Evolutionary conservation across 371 early-diverging fungal genomes (phyloP).

Genomic region (Mucor lusitanicus): DNA sequence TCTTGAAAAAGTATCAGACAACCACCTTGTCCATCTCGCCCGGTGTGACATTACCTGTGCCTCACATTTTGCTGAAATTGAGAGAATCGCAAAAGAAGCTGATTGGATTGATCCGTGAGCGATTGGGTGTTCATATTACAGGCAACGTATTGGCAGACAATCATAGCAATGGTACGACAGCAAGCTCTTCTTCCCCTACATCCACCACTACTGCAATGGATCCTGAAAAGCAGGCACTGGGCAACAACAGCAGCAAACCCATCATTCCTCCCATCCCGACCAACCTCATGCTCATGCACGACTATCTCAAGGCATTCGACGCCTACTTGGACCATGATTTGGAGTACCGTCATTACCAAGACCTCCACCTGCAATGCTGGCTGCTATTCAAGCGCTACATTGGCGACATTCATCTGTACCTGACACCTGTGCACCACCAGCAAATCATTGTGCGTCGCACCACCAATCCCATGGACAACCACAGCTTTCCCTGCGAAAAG

Average conservation of each 20-base stretch:
- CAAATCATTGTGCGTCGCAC: conserved; percentile 58
- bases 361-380: conserved; percentile 52
- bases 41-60: conserved; percentile 77
- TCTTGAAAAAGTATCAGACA: conserved; percentile 55
- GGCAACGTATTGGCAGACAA: conserved; percentile 1
- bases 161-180: no score
- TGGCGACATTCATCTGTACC: conserved; percentile 46
- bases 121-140: conserved; percentile 14
- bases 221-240: conserved; percentile 1
- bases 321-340: conserved; percentile 40
- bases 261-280: conserved; percentile 22
- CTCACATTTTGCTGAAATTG: conserved; percentile 75
- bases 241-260: not conserved
- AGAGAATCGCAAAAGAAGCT: conserved; percentile 44
- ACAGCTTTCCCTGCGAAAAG: conserved; percentile 68
- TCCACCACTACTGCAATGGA: not conserved
- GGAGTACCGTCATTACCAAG: conserved; percentile 52
- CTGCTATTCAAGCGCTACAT: conserved; percentile 56
- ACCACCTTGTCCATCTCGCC: conserved; percentile 83
- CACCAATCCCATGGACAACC: conserved; percentile 27
- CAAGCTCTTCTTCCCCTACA: no score
- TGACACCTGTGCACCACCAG: conserved; percentile 74
- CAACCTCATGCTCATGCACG: conserved; percentile 23
- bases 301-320: conserved; percentile 31
- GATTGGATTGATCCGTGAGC: conserved; percentile 24